A percentile compares a stretch with the other conserved stretches of the same genome.
Conservation (phyloP, 371 early-diverging fungal genomes). For the Syncephalastrum contaminatum region DNA sequence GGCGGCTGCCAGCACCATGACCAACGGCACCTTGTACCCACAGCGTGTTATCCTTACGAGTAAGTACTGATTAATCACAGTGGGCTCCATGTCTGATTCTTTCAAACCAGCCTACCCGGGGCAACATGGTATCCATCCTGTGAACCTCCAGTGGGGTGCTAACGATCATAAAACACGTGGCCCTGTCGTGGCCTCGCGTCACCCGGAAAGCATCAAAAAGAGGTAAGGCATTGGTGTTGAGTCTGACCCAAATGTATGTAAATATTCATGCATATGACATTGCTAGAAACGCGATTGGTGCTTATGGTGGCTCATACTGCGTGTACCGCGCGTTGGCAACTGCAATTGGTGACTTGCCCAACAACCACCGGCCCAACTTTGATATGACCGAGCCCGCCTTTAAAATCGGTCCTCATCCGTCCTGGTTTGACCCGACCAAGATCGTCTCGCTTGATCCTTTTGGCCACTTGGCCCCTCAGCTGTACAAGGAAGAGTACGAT, state of each 20-base stretch:
- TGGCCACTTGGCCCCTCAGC: slow-evolving; percentile 77
- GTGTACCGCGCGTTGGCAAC: slow-evolving; percentile 92
- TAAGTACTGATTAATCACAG: slow-evolving; percentile 14
- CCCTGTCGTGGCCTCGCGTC: slow-evolving; percentile 86
- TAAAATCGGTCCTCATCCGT: slow-evolving; percentile 78
- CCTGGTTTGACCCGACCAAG: slow-evolving; percentile 87
- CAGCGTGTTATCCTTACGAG: slow-evolving; percentile 51
- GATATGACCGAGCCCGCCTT: slow-evolving; percentile 87
- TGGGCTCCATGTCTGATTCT: neutral
- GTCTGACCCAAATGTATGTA: neutral
- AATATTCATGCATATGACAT: neutral
- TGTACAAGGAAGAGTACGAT: slow-evolving; percentile 64
- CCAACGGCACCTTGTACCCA: slow-evolving; percentile 22
- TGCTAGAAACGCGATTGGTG: slow-evolving; percentile 86
- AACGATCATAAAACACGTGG: slow-evolving; percentile 75
- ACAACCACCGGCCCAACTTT: slow-evolving; percentile 86
- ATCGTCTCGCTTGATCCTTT: slow-evolving; percentile 95
- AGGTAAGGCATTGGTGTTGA: slow-evolving; percentile 41
- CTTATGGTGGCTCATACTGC: slow-evolving; percentile 93
- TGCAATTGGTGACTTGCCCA: slow-evolving; percentile 87
- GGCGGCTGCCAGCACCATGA: too few species aligned
- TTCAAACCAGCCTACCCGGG: slow-evolving; percentile 71
- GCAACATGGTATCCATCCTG: slow-evolving; percentile 84
- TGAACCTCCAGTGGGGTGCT: slow-evolving; percentile 85
- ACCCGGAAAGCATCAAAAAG: slow-evolving; percentile 73